These are phyloP conservation scores for Guyanaporus albipodus DNA, from an alignment of 768 basidiomycete species.

Conservation along the genomic window DNA sequence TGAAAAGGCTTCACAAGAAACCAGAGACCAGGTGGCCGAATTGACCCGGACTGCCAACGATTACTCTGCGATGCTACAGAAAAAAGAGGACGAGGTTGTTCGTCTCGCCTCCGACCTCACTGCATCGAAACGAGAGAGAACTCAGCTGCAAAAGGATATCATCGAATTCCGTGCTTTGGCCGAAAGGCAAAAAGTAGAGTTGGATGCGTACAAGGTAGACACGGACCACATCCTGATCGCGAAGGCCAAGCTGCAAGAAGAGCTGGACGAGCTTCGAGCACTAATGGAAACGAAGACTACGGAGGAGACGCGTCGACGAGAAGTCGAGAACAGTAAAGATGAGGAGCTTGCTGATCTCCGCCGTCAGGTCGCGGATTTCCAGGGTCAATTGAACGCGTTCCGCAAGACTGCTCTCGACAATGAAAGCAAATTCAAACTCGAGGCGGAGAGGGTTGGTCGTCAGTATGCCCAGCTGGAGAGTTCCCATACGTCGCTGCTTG, in stretches of 20 bases:
- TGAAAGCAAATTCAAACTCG: conserved; percentile 71
- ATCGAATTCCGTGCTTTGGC: conserved; percentile 67
- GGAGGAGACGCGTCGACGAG: conserved; percentile 78
- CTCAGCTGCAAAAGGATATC: conserved; percentile 53
- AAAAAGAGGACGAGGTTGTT: conserved; percentile 69
- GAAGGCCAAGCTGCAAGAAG: conserved; percentile 66
- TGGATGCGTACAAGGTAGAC: conserved; percentile 55
- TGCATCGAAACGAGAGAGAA: conserved; percentile 50
- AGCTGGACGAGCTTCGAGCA: conserved; percentile 83
- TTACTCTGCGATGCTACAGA: conserved; percentile 68
- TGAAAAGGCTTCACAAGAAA: conserved; percentile 64
- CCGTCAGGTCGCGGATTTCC: conserved; percentile 53
- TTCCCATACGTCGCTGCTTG: conserved; percentile 61
- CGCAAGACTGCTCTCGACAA: conserved; percentile 58
- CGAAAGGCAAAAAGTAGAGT: conserved; percentile 59
- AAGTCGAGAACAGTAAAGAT: conserved; percentile 86
- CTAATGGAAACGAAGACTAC: conserved; percentile 80
- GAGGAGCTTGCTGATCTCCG: conserved; percentile 76
- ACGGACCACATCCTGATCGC: conserved; percentile 41
- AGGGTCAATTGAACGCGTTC: conserved; percentile 62
- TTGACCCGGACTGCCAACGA: conserved; percentile 74
- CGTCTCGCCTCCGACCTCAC: conserved; percentile 52
- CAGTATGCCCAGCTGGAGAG: conserved; percentile 59
- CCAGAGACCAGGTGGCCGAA: conserved; percentile 75
- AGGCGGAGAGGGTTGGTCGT: conserved; percentile 60